Evolutionary conservation across 2,329 filamentous ascomycete species (phyloP), one percentile per base, ranked within the genome.

Genomic region (Chaetomiaceae sp.): DNA sequence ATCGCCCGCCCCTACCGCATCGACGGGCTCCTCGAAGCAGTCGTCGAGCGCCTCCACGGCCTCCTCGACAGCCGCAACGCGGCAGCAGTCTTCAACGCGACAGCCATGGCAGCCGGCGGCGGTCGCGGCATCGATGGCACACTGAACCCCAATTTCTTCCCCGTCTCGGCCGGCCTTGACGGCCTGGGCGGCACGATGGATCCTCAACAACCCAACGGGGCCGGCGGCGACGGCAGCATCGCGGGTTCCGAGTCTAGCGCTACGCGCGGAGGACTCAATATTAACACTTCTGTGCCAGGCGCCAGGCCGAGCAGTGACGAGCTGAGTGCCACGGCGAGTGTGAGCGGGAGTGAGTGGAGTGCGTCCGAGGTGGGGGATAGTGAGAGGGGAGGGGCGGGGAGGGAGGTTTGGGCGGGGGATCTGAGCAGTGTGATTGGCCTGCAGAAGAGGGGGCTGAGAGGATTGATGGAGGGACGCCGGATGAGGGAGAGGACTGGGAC

Each of bases 11-110:
- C 94, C 0, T 99, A 99, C 68, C 88, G 90, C 58, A 81, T 99
- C 42, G 91, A 97, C 63, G 94, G 94, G 0, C 79, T 99, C 2
- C 76, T 97, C 1, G 94, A 99, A 72, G 90, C 90, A 0, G 89
- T 95, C 1, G 89, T 97, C 9, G 90, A 97, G 69, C 83, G 92
- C 7, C 77, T 99, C 0, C 94, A 99, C 65, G 80, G 88, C 27
- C 81, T 95, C 0, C 81, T 99, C 4, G 94, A 99, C 67, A 94
- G 89, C 43, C 82, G 92, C 42, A 99, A 97, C 61, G 92, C 94
- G 0, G 94, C 94, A 0, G 94, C 94, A 5, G 91, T 99, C 0
- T 99, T 99, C 76, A 99, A 99, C 61, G 94, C 94, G 0, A 94
- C 92, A 0, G 94, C 94, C 48, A 97, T 97, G 94, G 94, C 91